Base-by-base conservation (phyloP, 768 basidiomycete species). In the Boletus rex-veris region DNA sequence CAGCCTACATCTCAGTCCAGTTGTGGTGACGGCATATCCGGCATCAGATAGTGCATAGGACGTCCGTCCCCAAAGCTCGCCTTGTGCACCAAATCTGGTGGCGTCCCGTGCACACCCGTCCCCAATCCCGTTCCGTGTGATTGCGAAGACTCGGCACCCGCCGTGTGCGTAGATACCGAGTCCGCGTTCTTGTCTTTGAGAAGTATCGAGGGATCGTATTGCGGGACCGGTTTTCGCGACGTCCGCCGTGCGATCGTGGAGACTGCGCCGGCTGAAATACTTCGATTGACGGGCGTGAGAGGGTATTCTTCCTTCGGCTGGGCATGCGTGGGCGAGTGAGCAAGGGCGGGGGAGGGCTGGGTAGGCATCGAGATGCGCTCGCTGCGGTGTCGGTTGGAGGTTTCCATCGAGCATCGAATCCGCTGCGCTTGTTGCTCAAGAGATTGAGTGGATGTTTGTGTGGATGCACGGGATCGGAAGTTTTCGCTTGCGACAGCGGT, bases 201-300 rank as follows among this genome's bases (percentile, higher is more conserved):
- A 14, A 72, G 59, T 38, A 66, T 57, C 31, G 65, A 58, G 24
- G 71, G 64, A 57, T 77, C 71, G 57, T 82, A 84, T 15, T 69
- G 71, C 10, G 82, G 82, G n/a, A 83, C 82, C 12, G 82, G 80
- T 62, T 84, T 84, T 44, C 82, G 72, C 28, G 79, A 69, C 44
- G 67, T 68, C 39, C 73, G 74, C 46, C 73, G 66, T 36, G 48
- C 45, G 24, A 57, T 26, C 41, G 45, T 37, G 57, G 57, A 54
- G 65, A 70, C 57, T 0, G 59, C 58, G 21, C 62, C 59, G 10
- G 62, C 39, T 19, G 64, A 74, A 52, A 61, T 67, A 21, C 70
- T 70, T 2, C 70, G 65, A 42, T 61, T 63, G 45, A 61, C 58
- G 3, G 67, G 63, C 7, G 67, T 66, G 15, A 62, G 64, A 9